These are phyloP conservation scores for Trypanosomatidae sp. DNA, from an alignment of 208 protist species.

Conservation along the genomic window DNA sequence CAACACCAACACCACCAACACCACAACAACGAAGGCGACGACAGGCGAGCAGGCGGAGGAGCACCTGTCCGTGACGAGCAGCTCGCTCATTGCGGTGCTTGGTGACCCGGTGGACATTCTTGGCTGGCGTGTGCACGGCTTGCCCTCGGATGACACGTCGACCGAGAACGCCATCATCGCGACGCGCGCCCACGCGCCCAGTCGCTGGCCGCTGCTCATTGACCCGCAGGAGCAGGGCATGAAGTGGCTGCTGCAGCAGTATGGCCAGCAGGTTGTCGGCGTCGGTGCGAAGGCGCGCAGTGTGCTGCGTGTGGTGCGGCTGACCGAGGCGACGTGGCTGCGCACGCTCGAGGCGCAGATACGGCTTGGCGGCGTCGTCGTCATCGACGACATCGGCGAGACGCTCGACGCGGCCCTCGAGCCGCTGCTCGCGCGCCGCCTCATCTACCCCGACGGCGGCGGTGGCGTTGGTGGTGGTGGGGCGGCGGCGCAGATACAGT, in stretches of 20 bases:
- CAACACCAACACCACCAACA: too few relatives aligned
- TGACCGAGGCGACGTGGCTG: conserved; percentile 89
- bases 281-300: conserved; percentile 8
- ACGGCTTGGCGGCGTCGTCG: conserved; percentile 81
- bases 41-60: too few relatives aligned
- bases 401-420: conserved; percentile 91
- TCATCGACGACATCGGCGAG: conserved; percentile 93
- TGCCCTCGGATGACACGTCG: conserved; percentile 94
- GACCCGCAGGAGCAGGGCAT: conserved; percentile 94
- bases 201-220: conserved; percentile 92
- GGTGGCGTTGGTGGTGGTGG: too few relatives aligned
- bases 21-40: too few relatives aligned
- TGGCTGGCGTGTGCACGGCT: conserved; percentile 93
- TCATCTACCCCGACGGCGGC: conserved; percentile 68
- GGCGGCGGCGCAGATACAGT: conserved; percentile 57
- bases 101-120: conserved; percentile 93
- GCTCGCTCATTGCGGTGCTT: conserved; percentile 41
- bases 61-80: conserved; percentile 40
- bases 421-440: conserved; percentile 82
- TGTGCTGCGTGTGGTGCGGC: conserved; percentile 70
- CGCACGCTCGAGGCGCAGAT: conserved; percentile 88
- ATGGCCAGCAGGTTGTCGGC: conserved; percentile 9
- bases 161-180: conserved; percentile 95
- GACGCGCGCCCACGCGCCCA: conserved; percentile 50
- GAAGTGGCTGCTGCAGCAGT: conserved; percentile 89